Base-by-base conservation (phyloP, 2,329 filamentous ascomycete species). In the Chaetomiaceae sp. region DNA sequence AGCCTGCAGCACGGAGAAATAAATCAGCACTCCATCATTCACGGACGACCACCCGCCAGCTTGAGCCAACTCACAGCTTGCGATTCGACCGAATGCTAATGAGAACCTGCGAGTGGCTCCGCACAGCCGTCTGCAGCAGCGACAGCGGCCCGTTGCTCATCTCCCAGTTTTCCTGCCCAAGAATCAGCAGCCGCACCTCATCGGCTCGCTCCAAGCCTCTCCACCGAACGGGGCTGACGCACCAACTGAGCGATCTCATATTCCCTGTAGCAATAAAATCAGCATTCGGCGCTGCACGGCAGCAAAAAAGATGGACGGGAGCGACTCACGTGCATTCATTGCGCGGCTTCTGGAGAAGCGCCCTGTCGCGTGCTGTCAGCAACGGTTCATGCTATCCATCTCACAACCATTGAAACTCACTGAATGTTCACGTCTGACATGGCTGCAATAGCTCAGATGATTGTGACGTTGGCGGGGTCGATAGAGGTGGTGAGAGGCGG, bases 21-120 rank as follows among this genome's bases (percentile, higher is more conserved):
- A n/a, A 14, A 14, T 50, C 41, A 48, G 48, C 30, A 34, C 15
- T 12, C 39, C 24, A 9, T 6, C 8, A 20, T 14, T 15, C 10
- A 19, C 20, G 22, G 29, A 24, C 15, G 20, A 10, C 1, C n/a
- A n/a, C n/a, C n/a, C n/a, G n/a, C n/a, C n/a, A n/a, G n/a, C n/a
- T n/a, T 29, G 26, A 22, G 9, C 4, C 22, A 40, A 51, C 54
- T 51, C 40, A 57, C 38, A 98, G 78, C 76, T 98, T 98, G 70
- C 91, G 86, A 75, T 97, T 97, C 79, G 95, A 96, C 57, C 93
- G 89, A 72, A 91, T 91, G 45, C 88, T 95, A 64, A 98, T 96
- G 56, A 98, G 81, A 53, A 98, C 91, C 71, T 97, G 93, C 35
- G 86, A 87, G 73, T 96, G 91, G 56, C 86, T 87, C 65, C 90